These are phyloP conservation scores for Diphasiastrum complanatum DNA, from an alignment of 83 land plant genomes.

Conservation along the genomic window DNA sequence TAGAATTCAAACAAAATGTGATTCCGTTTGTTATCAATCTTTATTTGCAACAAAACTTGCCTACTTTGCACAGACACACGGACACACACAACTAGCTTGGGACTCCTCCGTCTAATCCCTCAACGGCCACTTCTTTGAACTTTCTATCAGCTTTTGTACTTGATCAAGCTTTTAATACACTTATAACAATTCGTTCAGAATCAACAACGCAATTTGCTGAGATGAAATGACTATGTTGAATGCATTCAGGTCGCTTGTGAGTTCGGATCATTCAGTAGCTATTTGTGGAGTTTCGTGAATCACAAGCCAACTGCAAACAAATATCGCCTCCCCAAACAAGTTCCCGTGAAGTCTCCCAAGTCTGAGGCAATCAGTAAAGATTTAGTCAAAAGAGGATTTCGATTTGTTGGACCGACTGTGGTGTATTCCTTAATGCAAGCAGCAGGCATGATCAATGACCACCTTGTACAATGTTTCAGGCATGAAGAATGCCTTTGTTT, in stretches of 20 bases:
- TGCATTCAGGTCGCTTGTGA: constrained; percentile 41
- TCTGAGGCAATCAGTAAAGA: constrained; percentile 77
- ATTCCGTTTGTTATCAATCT: no score
- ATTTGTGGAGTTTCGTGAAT: constrained; percentile 57
- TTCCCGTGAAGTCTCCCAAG: constrained; percentile 63
- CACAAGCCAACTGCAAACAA: constrained; percentile 52
- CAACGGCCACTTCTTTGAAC: no score
- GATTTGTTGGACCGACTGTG: constrained; percentile 70
- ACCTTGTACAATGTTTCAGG: constrained; percentile 28
- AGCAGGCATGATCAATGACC: constrained; percentile 46
- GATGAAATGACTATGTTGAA: neutral
- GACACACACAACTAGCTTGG: no score
- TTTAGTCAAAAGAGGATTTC: constrained; percentile 52
- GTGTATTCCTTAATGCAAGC: constrained; percentile 83
- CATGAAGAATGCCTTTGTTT: constrained; percentile 6
- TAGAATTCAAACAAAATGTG: no score
- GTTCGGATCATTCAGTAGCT: constrained; percentile 58
- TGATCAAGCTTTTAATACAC: no score
- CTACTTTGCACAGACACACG: no score
- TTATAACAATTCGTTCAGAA: no score
- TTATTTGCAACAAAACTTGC: no score
- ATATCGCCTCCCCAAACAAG: constrained; percentile 43
- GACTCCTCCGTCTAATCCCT: no score
- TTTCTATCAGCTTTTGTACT: no score
- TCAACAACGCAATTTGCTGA: no score